Conservation (phyloP, 2,329 filamentous ascomycete genomes). For the Monascus ruber region DNA sequence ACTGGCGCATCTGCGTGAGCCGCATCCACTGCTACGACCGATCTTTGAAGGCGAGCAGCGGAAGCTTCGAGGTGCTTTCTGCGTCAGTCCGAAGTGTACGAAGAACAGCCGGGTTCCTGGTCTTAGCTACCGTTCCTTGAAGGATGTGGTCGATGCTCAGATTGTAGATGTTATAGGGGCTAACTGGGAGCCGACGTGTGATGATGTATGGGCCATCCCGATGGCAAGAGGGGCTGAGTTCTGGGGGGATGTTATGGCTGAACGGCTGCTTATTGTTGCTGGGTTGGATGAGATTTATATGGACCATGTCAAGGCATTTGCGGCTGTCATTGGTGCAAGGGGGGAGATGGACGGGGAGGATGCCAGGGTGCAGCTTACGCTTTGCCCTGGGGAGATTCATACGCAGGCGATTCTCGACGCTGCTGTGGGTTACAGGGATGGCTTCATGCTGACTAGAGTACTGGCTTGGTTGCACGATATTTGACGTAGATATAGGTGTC, state of each 20-base stretch:
- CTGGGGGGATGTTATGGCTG: neutral
- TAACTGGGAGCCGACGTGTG: constrained; percentile 1
- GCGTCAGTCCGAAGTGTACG: neutral
- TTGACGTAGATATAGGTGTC: neutral
- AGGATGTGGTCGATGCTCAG: constrained; percentile 1
- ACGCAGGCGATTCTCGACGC: neutral
- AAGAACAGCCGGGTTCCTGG: neutral
- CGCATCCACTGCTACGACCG: neutral
- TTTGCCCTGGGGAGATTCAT: neutral
- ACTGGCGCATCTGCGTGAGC: neutral
- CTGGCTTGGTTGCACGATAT: neutral
- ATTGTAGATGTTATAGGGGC: neutral
- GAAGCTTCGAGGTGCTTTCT: neutral
- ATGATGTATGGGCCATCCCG: constrained; percentile 2
- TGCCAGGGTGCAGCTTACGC: neutral
- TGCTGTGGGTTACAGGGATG: neutral
- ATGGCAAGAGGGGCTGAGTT: neutral
- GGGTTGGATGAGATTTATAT: constrained; percentile 2
- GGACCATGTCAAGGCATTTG: constrained; percentile 2
- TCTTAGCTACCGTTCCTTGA: neutral
- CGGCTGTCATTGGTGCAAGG: neutral
- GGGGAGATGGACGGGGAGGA: neutral
- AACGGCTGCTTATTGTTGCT: constrained; percentile 1
- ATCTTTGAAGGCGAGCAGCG: neutral
- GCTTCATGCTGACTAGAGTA: neutral